Evolutionary conservation across 768 basidiomycete species (phyloP), one percentile per base, ranked within the genome.

Genomic region (Glaciozyma antarctica): DNA sequence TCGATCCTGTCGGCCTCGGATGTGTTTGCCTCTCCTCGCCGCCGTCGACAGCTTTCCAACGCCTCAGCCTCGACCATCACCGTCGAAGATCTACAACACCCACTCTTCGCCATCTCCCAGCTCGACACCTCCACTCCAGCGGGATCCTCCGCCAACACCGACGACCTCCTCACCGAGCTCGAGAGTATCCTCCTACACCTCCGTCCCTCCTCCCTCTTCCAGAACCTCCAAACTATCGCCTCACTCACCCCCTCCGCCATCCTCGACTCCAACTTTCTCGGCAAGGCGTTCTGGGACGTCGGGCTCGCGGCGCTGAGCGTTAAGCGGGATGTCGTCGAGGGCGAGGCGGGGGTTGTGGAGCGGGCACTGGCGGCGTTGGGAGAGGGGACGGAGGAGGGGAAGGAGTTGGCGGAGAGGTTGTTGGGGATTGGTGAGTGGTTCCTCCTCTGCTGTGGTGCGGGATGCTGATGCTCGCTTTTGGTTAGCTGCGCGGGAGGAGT

Each of bases 221-320:
- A 56, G 16, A 38, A 34, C 34, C 55, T 56, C 5, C 55, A 56
- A 22, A 56, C 34, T 38, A 21, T 56, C 38, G 38, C 55, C 5
- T 41, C 34, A n/a, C 55, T 56, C 34, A 32, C 32, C 7, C 55
- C 55, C 4, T 56, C 55, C 6, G 9, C 34, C 22, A n/a, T 56
- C 22, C 55, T 56, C 34, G 55, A 56, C 55, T 41, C 34, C 12
- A 19, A 30, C 21, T 34, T 22, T 21, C 32, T 30, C 3, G 55
- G 55, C 55, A 56, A 56, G 55, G 55, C 28, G 22, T 56, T 56
- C 22, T 56, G 55, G 55, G 55, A 56, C 22, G 38, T 24, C 0
- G 55, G 34, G 22, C 34, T 34, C 22, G 55, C 55, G 34, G 55
- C 55, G 34, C 28, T 56, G 38, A 56, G 55, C 9, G 10, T 56